These are phyloP conservation scores for Fusarium redolens DNA, from an alignment of 2,329 filamentous ascomycete genomes.

Conservation along the genomic window DNA sequence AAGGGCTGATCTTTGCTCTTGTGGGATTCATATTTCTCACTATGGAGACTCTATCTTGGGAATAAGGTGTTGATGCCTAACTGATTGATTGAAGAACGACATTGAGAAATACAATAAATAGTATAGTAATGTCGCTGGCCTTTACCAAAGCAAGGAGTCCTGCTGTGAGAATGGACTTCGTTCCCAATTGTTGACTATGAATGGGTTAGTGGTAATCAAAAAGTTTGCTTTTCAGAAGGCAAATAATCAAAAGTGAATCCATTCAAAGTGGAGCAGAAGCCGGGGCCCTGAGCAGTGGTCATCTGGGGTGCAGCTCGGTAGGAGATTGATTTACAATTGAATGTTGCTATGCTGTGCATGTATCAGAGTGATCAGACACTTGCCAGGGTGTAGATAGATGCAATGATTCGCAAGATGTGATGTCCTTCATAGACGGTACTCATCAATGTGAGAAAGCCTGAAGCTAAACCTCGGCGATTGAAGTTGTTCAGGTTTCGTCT, in stretches of 20 bases:
- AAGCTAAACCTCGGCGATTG: background rate
- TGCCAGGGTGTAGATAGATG: background rate
- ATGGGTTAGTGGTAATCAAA: conserved; percentile 6
- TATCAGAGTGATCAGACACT: background rate
- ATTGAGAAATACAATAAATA: background rate
- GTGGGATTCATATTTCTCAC: conserved; percentile 7
- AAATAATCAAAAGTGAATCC: conserved; percentile 42
- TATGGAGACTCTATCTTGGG: background rate
- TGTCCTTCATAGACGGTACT: background rate
- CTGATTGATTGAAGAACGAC: conserved; percentile 6
- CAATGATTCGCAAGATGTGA: background rate
- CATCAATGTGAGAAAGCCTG: background rate
- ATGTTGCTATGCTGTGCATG: conserved; percentile 36
- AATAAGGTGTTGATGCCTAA: conserved; percentile 13
- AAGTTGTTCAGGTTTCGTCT: conserved; percentile 1
- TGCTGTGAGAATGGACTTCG: background rate
- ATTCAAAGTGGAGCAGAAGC: conserved; percentile 33
- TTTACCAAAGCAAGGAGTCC: background rate
- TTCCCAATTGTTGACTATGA: background rate
- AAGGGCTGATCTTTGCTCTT: conserved; percentile 21
- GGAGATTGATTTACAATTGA: conserved; percentile 2
- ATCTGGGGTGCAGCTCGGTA: conserved; percentile 42
- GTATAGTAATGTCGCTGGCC: background rate
- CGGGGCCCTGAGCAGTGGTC: conserved; percentile 22
- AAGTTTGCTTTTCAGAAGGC: conserved; percentile 22